Evolutionary conservation across 148 eudicot genomes (phyloP).

Genomic region (Rhododendron ferrugineum): DNA sequence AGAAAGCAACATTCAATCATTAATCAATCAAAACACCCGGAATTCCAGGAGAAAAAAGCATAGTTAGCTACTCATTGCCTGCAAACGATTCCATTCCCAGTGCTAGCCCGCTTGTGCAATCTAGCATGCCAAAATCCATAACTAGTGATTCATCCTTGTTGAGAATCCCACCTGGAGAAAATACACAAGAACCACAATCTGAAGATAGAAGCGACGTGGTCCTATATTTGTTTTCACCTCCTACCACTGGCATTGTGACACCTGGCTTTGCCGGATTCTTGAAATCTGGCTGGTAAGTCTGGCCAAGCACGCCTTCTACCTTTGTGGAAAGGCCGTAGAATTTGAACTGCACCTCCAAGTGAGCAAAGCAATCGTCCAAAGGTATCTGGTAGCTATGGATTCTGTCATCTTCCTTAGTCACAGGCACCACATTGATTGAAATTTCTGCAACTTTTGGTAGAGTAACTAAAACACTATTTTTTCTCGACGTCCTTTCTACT

Average conservation of each 20-base stretch:
- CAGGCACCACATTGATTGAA: too few relatives aligned
- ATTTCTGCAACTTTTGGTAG: too few relatives aligned
- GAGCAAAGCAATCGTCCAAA: too few relatives aligned
- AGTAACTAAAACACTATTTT: conserved; percentile 9
- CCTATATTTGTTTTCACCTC: too few relatives aligned
- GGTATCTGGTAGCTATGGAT: too few relatives aligned
- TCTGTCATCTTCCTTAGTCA: too few relatives aligned
- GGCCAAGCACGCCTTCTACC: background rate
- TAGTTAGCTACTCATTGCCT: conserved; percentile 24
- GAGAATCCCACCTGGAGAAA: too few relatives aligned
- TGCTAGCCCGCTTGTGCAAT: conserved; percentile 32
- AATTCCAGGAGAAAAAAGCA: background rate
- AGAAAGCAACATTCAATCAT: background rate
- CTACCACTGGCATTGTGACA: background rate
- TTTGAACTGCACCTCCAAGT: too few relatives aligned
- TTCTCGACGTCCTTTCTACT: conserved; percentile 17
- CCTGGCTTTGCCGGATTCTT: background rate
- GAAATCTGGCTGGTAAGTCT: background rate
- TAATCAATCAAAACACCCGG: background rate
- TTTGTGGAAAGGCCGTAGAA: background rate
- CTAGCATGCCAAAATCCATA: conserved; percentile 30
- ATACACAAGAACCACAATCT: too few relatives aligned
- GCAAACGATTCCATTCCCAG: conserved; percentile 45
- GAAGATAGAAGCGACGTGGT: too few relatives aligned
- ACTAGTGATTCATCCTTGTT: conserved; percentile 14